A percentile compares a stretch with the other conserved stretches of the same genome.
These are phyloP conservation scores for Ogataea methylovora DNA, from an alignment of 805 yeast species.

Conservation along the genomic window DNA sequence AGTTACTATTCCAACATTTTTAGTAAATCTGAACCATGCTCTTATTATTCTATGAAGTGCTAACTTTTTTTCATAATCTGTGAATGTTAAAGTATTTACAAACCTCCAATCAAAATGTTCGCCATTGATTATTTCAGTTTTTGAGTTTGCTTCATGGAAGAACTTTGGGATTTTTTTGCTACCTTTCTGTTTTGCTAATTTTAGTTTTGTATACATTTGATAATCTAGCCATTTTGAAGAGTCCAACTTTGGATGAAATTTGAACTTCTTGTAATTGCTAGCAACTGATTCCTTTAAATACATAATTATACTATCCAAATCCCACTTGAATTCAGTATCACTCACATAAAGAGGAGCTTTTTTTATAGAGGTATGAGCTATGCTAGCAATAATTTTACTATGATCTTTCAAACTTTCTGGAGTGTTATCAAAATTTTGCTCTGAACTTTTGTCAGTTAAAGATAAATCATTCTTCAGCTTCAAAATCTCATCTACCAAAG, in stretches of 20 bases:
- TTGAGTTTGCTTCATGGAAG: slow-evolving; percentile 33
- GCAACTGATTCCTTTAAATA: too few relatives aligned
- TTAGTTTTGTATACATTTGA: slow-evolving; percentile 4
- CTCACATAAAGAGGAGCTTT: too few relatives aligned
- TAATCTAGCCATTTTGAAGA: slow-evolving; percentile 5
- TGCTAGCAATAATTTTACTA: too few relatives aligned
- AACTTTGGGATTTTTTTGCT: slow-evolving; percentile 20
- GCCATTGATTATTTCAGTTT: slow-evolving; percentile 24
- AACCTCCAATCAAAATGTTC: slow-evolving; percentile 42
- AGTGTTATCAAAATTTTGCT: too few relatives aligned
- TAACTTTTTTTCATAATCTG: slow-evolving; percentile 13
- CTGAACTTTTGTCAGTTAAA: too few relatives aligned
- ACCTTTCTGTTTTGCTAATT: slow-evolving; percentile 1
- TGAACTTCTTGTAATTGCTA: too few relatives aligned
- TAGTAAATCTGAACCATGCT: slow-evolving; percentile 47
- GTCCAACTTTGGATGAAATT: too few relatives aligned
- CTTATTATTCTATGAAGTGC: slow-evolving; percentile 40
- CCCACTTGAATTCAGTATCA: too few relatives aligned
- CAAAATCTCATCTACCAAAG: too few relatives aligned
- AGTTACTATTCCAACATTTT: slow-evolving; percentile 34
- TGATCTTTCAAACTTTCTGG: slow-evolving; percentile 27
- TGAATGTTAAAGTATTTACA: slow-evolving; percentile 21
- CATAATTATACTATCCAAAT: too few relatives aligned
- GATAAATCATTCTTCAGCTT: too few relatives aligned
- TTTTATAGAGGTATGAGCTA: too few relatives aligned